Base-by-base conservation (phyloP, 2,329 filamentous ascomycete genomes). In the Bipolaris oryzae region DNA sequence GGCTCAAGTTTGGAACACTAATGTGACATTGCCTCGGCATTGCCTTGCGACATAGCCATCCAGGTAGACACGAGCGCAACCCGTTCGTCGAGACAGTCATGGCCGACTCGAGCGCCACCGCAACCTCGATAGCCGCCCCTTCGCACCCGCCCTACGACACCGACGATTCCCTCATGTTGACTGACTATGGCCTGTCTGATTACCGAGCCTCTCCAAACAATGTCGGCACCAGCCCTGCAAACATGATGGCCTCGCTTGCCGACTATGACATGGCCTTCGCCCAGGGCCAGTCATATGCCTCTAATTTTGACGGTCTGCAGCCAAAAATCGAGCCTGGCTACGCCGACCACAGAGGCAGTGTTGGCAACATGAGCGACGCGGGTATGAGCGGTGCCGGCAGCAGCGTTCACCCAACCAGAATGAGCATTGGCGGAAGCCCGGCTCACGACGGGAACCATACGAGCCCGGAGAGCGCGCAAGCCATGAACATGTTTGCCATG, bases 401-500 rank as follows among this genome's bases (percentile, higher is more conserved):
- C 42, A 72, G 71, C 55, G 70, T 63, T 33, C 67, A 67, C 47
- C 65, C 62, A 20, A 70, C 69, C 45, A 59, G 70, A 2, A 56
- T 74, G 60, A 76, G 74, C 59, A 69, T 73, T 25, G 68, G 67
- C 35, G 67, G 67, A 41, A 76, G 74, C 54, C 61, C 69, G 5
- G 63, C 66, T 23, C 63, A 69, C 35, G 73, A 76, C 41, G 73
- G 67, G 2, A 69, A 69, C 54, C 69, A 74, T 41, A 71, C 73
- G 28, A 76, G 71, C 39, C 73, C 74, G n/a, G 73, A 76, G 41
- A 76, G 70, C 51, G 68, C 65, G 16, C 66, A 63, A 13, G 67
- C 70, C 2, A 46, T 75, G 58, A 65, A 68, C 16, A 58, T 73
- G 62, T 61, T 75, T 28, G 66, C 67, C 10, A 67, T 76, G 39